Evolutionary conservation across 23 red algal species (phyloP).

Genomic region (Rhodosorus marinus): DNA sequence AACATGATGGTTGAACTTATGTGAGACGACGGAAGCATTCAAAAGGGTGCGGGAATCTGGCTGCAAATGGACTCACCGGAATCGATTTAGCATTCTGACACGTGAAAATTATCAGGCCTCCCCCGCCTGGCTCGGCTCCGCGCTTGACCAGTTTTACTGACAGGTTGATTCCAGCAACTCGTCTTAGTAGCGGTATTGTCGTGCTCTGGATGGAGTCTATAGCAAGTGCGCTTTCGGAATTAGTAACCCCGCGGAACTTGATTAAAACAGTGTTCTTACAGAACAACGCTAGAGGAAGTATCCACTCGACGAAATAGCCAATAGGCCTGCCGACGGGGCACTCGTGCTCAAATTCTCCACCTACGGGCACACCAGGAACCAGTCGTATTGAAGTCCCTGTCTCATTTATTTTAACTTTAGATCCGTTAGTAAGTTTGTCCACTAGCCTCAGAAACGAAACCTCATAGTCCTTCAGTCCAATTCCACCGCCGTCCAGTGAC

Average conservation of each 20-base stretch:
- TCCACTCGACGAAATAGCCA: slow-evolving; percentile 54
- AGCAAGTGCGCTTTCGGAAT: slow-evolving; percentile 12
- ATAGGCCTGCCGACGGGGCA: slow-evolving; percentile 41
- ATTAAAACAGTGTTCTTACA: slow-evolving; percentile 21
- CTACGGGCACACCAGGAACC: slow-evolving; percentile 37
- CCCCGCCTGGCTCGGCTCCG: slow-evolving; percentile 1
- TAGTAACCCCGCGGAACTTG: slow-evolving; percentile 41
- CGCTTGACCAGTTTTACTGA: slow-evolving; percentile 21
- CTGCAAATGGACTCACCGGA: too few species aligned
- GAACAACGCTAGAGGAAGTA: slow-evolving; percentile 61
- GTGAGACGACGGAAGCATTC: too few species aligned
- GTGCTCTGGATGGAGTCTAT: slow-evolving; percentile 37
- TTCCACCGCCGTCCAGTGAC: slow-evolving; percentile 1
- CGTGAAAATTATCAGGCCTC: slow-evolving; percentile 25
- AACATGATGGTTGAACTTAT: too few species aligned
- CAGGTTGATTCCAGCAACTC: slow-evolving; percentile 16
- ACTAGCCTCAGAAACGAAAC: slow-evolving; percentile 67
- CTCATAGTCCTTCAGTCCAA: slow-evolving; percentile 33
- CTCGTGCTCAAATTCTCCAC: slow-evolving; percentile 35
- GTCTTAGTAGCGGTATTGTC: slow-evolving; percentile 43
- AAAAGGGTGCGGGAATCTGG: too few species aligned
- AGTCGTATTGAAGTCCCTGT: slow-evolving; percentile 31
- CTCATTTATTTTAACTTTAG: slow-evolving; percentile 43
- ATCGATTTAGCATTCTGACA: too few species aligned
- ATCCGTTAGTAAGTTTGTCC: slow-evolving; percentile 69